Percentiles rank a stretch among this genome's conserved stretches.
phyloP scores from a whole-genome alignment of 805 yeast species.

The Isabelozyma rhagii region DNA sequence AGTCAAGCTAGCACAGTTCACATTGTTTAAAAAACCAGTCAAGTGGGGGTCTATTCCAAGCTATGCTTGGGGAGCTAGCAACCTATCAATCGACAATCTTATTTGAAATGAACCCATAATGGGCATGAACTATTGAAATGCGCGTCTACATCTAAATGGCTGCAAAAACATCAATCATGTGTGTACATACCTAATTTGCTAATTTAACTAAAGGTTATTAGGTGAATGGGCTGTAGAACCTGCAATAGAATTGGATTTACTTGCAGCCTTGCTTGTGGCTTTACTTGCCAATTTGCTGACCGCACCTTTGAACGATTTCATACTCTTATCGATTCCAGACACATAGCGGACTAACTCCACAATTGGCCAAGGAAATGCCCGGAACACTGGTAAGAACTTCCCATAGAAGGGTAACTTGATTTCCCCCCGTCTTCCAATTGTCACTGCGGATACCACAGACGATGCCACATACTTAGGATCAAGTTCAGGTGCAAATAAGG shows the following conservation, averaged over 20 bases:
- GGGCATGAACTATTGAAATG: too few species aligned
- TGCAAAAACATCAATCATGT: too few species aligned
- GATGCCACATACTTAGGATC: conserved; percentile 66
- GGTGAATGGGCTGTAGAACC: neutral
- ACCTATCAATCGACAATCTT: conserved; percentile 1
- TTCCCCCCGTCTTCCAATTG: conserved; percentile 62
- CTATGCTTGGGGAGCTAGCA: conserved; percentile 6
- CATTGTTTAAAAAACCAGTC: conserved; percentile 6
- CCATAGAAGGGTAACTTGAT: conserved; percentile 77
- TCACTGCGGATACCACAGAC: conserved; percentile 52
- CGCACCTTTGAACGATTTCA: conserved; percentile 20
- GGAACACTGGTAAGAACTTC: conserved; percentile 64
- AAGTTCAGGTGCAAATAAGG: conserved; percentile 76
- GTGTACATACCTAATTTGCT: too few species aligned
- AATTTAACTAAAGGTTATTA: too few species aligned
- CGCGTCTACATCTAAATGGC: too few species aligned
- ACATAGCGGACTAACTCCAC: conserved; percentile 50
- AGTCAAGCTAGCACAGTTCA: conserved; percentile 1
- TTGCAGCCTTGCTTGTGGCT: conserved; percentile 8
- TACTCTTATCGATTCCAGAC: conserved; percentile 66
- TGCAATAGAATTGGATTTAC: neutral
- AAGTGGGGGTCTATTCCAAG: conserved; percentile 1
- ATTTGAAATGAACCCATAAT: neutral
- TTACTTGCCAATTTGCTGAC: conserved; percentile 10
- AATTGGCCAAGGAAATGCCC: conserved; percentile 72